A percentile compares a stretch with the other conserved stretches of the same genome.
Conservation (phyloP, 2,329 filamentous ascomycete species). For the Onygenales sp. region DNA sequence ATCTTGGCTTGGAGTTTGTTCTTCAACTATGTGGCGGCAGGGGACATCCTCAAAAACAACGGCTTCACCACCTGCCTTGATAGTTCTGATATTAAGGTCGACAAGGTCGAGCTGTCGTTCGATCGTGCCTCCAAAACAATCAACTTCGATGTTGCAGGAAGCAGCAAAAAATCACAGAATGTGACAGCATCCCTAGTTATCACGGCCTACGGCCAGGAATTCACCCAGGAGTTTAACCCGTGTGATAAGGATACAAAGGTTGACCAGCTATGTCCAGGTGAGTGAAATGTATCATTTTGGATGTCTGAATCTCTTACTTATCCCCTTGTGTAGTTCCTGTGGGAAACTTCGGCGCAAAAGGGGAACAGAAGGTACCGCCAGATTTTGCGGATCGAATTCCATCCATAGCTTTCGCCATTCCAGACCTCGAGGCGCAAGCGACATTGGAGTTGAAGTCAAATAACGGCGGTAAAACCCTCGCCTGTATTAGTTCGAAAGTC, state of each 20-base stretch:
- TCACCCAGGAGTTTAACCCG: slow-evolving; percentile 72
- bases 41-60: slow-evolving; percentile 66
- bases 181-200: slow-evolving; percentile 69
- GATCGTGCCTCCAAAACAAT: slow-evolving; percentile 64
- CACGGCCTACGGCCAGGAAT: slow-evolving; percentile 74
- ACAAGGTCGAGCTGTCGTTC: slow-evolving; percentile 69
- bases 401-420: slow-evolving; percentile 77
- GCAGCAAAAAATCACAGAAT: slow-evolving; percentile 63
- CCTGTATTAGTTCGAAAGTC: slow-evolving; percentile 73
- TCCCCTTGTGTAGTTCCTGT: slow-evolving; percentile 51
- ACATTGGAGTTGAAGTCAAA: slow-evolving; percentile 63
- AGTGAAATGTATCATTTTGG: slow-evolving; percentile 18
- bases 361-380: slow-evolving; percentile 61
- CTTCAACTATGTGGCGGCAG: slow-evolving; percentile 44
- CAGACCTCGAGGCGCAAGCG: slow-evolving; percentile 80
- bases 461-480: slow-evolving; percentile 54
- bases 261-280: slow-evolving; percentile 70
- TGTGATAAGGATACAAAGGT: slow-evolving; percentile 62
- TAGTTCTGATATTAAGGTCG: slow-evolving; percentile 54
- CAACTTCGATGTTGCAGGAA: slow-evolving; percentile 72
- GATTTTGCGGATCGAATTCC: slow-evolving; percentile 69
- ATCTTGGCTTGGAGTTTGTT: slow-evolving; percentile 20
- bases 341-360: slow-evolving; percentile 63
- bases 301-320: neutral
- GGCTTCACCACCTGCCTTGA: slow-evolving; percentile 66